A percentile compares a stretch with the other conserved stretches of the same genome.
Conservation (phyloP, 139 green algal species). For the Bryopsis sp. region DNA sequence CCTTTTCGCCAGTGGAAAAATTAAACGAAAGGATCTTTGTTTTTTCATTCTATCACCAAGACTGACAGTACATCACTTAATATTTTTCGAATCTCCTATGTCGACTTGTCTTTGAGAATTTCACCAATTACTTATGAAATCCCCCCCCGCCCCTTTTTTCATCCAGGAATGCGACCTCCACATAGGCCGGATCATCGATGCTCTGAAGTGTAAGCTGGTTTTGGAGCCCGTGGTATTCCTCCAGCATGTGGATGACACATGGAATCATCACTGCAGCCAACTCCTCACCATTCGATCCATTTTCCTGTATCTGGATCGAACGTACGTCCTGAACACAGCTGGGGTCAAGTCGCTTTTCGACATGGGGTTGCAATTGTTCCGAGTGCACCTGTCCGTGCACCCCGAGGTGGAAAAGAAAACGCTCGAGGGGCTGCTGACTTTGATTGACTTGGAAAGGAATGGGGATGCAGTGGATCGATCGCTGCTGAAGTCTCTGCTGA, state of each 20-base stretch:
- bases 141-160: not conserved
- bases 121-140: too few species aligned
- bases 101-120: too few species aligned
- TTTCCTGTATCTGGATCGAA: slow-evolving; percentile 95
- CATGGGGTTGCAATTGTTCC: slow-evolving; percentile 80
- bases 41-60: too few species aligned
- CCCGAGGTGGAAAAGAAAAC: slow-evolving; percentile 50
- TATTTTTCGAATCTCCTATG: slow-evolving; percentile 2
- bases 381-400: slow-evolving; percentile 56
- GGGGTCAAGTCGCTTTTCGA: slow-evolving; percentile 79
- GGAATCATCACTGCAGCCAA: slow-evolving; percentile 70
- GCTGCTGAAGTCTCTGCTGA: slow-evolving; percentile 63
- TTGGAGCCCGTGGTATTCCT: slow-evolving; percentile 68
- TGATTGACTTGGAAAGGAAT: slow-evolving; percentile 62
- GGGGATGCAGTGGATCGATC: slow-evolving; percentile 66
- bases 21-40: too few species aligned
- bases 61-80: too few species aligned
- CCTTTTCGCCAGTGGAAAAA: too few species aligned
- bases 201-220: slow-evolving; percentile 31
- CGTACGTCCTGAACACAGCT: slow-evolving; percentile 65
- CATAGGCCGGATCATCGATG: slow-evolving; percentile 38
- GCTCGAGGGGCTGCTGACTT: slow-evolving; percentile 51
- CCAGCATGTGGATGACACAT: slow-evolving; percentile 48
- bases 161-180: slow-evolving; percentile 60
- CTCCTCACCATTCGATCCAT: slow-evolving; percentile 86